A percentile compares a stretch with the other conserved stretches of the same genome.
Conservation (phyloP, 495 filamentous ascomycete species). For the Symbiotaphrina buchneri region DNA sequence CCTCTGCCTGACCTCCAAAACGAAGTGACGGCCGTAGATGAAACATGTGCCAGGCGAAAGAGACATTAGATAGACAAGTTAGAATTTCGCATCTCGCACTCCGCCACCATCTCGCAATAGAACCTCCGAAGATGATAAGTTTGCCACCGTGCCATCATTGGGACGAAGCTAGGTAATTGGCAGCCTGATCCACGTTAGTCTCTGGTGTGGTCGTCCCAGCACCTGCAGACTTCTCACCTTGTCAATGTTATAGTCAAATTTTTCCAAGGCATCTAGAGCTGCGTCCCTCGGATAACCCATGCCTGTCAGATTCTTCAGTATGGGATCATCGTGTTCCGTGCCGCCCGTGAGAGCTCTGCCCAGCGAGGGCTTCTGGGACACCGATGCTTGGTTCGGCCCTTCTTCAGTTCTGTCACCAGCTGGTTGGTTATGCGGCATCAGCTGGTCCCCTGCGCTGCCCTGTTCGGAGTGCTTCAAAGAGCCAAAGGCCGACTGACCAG, state of each 20-base stretch:
- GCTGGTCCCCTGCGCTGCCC: not conserved
- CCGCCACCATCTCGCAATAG: too few relatives aligned
- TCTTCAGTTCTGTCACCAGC: too few relatives aligned
- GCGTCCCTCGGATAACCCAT: constrained; percentile 76
- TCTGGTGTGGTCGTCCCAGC: not conserved
- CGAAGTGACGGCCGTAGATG: too few relatives aligned
- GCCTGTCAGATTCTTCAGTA: constrained; percentile 67
- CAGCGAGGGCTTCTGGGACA: constrained; percentile 14
- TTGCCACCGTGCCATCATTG: too few relatives aligned
- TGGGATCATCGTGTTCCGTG: constrained; percentile 72
- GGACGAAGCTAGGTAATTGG: too few relatives aligned
- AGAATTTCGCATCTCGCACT: too few relatives aligned
- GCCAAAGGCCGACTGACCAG: not conserved
- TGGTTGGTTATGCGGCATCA: too few relatives aligned
- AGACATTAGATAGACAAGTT: too few relatives aligned
- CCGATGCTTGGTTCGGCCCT: constrained; percentile 6
- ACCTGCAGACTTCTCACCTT: too few relatives aligned
- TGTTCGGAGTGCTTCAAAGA: not conserved
- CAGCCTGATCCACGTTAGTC: not conserved
- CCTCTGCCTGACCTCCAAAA: too few relatives aligned
- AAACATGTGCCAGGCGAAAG: too few relatives aligned
- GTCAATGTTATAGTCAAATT: constrained; percentile 87
- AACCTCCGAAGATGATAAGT: too few relatives aligned
- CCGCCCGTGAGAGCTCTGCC: constrained; percentile 50
- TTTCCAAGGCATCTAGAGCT: constrained; percentile 71